Conservation (phyloP, 75 land plant genomes). For the Azolla pinnata region DNA sequence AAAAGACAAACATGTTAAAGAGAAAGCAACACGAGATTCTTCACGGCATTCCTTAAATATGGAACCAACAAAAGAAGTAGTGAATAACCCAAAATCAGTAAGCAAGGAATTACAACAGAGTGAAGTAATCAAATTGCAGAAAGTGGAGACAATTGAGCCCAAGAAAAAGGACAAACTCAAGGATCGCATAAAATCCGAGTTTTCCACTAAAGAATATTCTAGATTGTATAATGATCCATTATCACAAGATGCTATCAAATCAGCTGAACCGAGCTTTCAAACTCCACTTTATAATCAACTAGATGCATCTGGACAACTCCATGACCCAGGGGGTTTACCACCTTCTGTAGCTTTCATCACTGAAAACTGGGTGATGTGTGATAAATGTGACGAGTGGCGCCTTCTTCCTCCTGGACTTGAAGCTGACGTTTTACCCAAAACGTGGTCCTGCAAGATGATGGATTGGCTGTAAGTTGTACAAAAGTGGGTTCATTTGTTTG, state of each 20-base stretch:
- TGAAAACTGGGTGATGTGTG: slow-evolving; percentile 85
- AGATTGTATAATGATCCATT: slow-evolving; percentile 21
- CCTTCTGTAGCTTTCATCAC: no score
- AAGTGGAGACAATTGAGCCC: slow-evolving; percentile 29
- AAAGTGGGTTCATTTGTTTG: not conserved
- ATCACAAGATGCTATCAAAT: no score
- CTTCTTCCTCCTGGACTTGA: slow-evolving; percentile 46
- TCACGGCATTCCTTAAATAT: no score
- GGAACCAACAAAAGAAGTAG: no score
- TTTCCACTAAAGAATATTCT: slow-evolving; percentile 3
- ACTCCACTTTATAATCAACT: no score
- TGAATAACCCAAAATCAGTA: no score
- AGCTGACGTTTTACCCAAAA: slow-evolving; percentile 42
- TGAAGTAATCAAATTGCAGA: slow-evolving; percentile 24
- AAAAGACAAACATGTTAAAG: slow-evolving; percentile 17
- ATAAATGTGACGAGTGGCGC: slow-evolving; percentile 77
- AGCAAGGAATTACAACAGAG: slow-evolving; percentile 21
- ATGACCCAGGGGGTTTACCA: not conserved
- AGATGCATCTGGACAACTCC: no score
- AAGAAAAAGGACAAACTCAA: slow-evolving; percentile 18
- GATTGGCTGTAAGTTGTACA: slow-evolving; percentile 83
- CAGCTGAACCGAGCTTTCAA: no score
- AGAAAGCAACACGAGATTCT: slow-evolving; percentile 2
- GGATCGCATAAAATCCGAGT: slow-evolving; percentile 21
- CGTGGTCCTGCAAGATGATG: slow-evolving; percentile 79